Conservation (phyloP, 495 filamentous ascomycete genomes). For the Podospora anserina region DNA sequence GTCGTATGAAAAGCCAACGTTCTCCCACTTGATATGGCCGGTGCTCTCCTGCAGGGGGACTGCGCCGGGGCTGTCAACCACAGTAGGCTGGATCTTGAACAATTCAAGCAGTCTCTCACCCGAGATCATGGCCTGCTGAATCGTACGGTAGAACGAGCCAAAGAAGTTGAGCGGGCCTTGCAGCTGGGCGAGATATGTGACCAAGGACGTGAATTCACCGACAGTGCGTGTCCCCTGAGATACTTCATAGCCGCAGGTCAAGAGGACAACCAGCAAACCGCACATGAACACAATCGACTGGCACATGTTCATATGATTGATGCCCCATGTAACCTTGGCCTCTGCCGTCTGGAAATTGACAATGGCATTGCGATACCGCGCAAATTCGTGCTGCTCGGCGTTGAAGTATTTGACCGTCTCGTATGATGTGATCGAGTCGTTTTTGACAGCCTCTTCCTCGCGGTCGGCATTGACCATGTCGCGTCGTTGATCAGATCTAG, state of each 20-base stretch:
- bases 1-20: constrained; percentile 91
- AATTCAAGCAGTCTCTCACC: constrained; percentile 91
- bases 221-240: constrained; percentile 66
- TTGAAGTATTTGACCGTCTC: constrained; percentile 99
- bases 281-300: constrained; percentile 93
- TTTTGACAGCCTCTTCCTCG: constrained; percentile 96
- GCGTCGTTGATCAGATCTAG: constrained; percentile 82
- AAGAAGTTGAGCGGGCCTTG: constrained; percentile 96
- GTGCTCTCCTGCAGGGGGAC: constrained; percentile 59
- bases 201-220: constrained; percentile 73
- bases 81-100: constrained; percentile 85
- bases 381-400: constrained; percentile 89
- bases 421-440: constrained; percentile 96
- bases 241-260: constrained; percentile 75
- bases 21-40: constrained; percentile 78
- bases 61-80: constrained; percentile 61
- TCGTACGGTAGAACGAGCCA: constrained; percentile 93
- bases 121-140: constrained; percentile 95
- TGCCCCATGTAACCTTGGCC: constrained; percentile 80
- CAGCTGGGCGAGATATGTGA: constrained; percentile 89
- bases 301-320: constrained; percentile 89
- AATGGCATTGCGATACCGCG: constrained; percentile 76
- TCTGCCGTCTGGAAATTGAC: constrained; percentile 79
- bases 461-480: constrained; percentile 92
- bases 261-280: constrained; percentile 73